phyloP scores from a whole-genome alignment of 345 rosid genomes.

The Atalantia buxifolia region DNA sequence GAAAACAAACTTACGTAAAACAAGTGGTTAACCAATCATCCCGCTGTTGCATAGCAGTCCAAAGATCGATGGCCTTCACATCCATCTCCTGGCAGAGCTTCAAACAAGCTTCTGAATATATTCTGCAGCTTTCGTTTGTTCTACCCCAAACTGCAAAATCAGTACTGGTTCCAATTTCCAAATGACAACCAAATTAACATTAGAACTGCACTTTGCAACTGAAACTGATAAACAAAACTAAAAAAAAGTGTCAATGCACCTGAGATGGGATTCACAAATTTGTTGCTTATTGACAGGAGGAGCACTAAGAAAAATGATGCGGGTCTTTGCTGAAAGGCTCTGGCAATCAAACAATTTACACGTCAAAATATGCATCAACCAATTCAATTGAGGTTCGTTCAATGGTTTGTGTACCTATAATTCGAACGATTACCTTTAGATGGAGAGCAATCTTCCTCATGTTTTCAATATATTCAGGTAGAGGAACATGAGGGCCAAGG shows the following conservation, averaged over 20 bases:
- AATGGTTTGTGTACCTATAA: not conserved
- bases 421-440: constrained; percentile 50
- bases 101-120: constrained; percentile 69
- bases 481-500: constrained; percentile 83
- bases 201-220: not conserved
- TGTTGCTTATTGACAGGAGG: constrained; percentile 79
- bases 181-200: not conserved
- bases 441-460: constrained; percentile 73
- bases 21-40: constrained; percentile 61
- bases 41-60: constrained; percentile 56
- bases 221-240: not conserved
- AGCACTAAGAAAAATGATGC: constrained; percentile 58
- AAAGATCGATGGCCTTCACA: constrained; percentile 61
- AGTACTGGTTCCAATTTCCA: constrained; percentile 13
- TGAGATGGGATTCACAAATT: constrained; percentile 9
- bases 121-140: constrained; percentile 55
- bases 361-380: not conserved
- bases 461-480: constrained; percentile 64
- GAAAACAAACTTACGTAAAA: constrained; percentile 57
- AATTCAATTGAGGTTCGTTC: not conserved
- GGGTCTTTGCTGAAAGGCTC: constrained; percentile 74
- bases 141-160: constrained; percentile 31
- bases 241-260: constrained; percentile 17
- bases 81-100: constrained; percentile 61
- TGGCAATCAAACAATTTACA: constrained; percentile 17